Percentiles rank a stretch among this genome's conserved stretches.
Conservation (phyloP, 164 flowering plant genomes). For the Malania oleifera region DNA sequence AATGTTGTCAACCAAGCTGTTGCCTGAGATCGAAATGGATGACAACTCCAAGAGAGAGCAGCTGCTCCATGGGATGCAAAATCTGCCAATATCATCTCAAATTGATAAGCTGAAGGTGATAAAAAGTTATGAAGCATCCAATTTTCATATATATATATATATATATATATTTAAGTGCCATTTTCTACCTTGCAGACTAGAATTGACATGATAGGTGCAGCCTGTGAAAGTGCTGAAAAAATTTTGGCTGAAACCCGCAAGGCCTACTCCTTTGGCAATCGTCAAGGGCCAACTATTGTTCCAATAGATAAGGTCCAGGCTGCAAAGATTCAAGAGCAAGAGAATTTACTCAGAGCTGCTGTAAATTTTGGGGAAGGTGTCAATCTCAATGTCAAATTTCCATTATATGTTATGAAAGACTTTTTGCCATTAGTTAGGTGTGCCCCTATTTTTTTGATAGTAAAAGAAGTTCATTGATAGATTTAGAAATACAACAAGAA, state of each 20-base stretch:
- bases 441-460: not conserved
- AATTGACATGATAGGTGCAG: slow-evolving; percentile 90
- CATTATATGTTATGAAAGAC: not conserved
- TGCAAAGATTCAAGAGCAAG: slow-evolving; percentile 90
- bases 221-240: slow-evolving; percentile 95
- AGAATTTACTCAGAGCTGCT: slow-evolving; percentile 72
- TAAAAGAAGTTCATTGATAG: too few relatives aligned
- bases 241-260: slow-evolving; percentile 81
- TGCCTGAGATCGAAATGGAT: slow-evolving; percentile 92
- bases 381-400: slow-evolving; percentile 2
- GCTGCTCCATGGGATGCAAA: slow-evolving; percentile 77
- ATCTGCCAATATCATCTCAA: slow-evolving; percentile 61
- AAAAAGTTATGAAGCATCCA: not conserved
- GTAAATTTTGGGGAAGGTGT: slow-evolving; percentile 84
- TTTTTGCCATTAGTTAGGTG: not conserved
- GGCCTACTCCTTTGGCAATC: slow-evolving; percentile 76
- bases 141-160: slow-evolving; percentile 3
- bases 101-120: slow-evolving; percentile 86
- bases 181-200: slow-evolving; percentile 45
- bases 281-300: slow-evolving; percentile 61
- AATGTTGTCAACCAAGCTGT: slow-evolving; percentile 86
- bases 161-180: slow-evolving; percentile 4
- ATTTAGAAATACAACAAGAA: too few relatives aligned
- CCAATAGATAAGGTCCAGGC: slow-evolving; percentile 92
- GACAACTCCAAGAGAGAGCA: slow-evolving; percentile 81